Evolutionary conservation across 2,329 filamentous ascomycete species (phyloP).

Genomic region (Ceratocystis cacaofunesta): DNA sequence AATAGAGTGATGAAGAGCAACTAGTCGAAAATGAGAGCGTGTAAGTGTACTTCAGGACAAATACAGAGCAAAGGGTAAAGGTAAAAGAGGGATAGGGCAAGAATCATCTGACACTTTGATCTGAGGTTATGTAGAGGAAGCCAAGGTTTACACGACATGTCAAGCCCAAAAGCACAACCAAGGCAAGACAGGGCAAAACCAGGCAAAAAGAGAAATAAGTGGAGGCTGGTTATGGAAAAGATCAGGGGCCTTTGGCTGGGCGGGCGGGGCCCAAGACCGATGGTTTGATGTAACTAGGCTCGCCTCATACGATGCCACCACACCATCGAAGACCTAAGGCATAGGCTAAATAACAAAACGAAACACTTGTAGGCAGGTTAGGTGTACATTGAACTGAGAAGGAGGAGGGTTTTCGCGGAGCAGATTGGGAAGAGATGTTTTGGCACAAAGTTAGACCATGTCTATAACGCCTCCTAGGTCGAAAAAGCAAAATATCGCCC

Average conservation of each 20-base stretch:
- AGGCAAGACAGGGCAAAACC: neutral
- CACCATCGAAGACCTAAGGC: neutral
- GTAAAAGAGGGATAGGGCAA: neutral
- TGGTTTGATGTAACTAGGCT: neutral
- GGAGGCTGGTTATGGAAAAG: neutral
- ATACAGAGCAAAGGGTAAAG: neutral
- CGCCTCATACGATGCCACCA: neutral
- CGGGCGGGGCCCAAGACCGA: neutral
- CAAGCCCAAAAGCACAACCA: neutral
- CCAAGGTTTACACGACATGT: neutral
- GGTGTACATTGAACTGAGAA: neutral
- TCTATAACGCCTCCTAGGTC: neutral
- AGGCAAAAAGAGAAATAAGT: neutral
- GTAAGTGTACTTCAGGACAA: neutral
- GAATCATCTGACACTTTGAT: constrained; percentile 5
- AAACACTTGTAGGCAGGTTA: neutral
- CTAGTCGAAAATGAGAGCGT: neutral
- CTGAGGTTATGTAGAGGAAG: neutral
- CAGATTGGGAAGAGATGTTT: neutral
- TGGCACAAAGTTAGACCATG: neutral
- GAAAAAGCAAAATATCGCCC: neutral
- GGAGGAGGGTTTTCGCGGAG: neutral
- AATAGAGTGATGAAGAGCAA: neutral
- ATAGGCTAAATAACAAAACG: neutral
- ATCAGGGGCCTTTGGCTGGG: neutral